Evolutionary conservation across 2,329 filamentous ascomycete species (phyloP), one percentile per base, ranked within the genome.

Genomic region (Byssochlamys sp.): DNA sequence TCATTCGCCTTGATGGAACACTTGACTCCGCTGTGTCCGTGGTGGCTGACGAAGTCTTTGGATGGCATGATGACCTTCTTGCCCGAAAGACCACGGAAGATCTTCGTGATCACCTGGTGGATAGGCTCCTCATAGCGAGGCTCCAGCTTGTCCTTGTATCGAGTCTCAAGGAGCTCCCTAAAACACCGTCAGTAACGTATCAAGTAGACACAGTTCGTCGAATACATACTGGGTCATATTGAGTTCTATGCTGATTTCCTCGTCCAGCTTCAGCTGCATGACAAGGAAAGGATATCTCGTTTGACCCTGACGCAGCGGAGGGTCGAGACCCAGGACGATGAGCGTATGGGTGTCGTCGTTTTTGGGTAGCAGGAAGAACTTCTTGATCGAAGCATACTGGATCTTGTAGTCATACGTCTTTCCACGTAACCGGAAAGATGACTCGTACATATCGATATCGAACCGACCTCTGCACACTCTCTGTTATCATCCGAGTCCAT

Each of bases 371-470:
- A 97, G 84, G 86, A 99, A 96, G 72, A 97, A 97, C 74, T 97
- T 97, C 81, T 99, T 99, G 77, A 97, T 91, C 54, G 87, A 85
- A 58, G 96, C 90, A 76, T 96, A 99, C 73, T 96, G 91, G 64
- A 99, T 97, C 83, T 99, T 99, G 84, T 99, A 99, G 78, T 99
- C 95, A 80, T 99, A 99, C 26, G 94, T 99, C 78, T 99, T 99
- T 69, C 94, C 94, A 63, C 94, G 92, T 61, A 99, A 83, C 61
- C 94, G 88, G 82, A 99, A 97, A 1, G 94, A 97, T 14, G 85
- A 87, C 75, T 97, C 94, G 82, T 99, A 99, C 88, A 99, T 96
- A 74, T 99, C 94, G 77, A 99, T 96, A 73, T 97, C 94, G 81
- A 99, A 99, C 65, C 94, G 92, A 73, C 94, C 95, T 88, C 94